These are phyloP conservation scores for Chaetoscypha palmicola DNA, from an alignment of 2,329 filamentous ascomycete species.

Conservation along the genomic window DNA sequence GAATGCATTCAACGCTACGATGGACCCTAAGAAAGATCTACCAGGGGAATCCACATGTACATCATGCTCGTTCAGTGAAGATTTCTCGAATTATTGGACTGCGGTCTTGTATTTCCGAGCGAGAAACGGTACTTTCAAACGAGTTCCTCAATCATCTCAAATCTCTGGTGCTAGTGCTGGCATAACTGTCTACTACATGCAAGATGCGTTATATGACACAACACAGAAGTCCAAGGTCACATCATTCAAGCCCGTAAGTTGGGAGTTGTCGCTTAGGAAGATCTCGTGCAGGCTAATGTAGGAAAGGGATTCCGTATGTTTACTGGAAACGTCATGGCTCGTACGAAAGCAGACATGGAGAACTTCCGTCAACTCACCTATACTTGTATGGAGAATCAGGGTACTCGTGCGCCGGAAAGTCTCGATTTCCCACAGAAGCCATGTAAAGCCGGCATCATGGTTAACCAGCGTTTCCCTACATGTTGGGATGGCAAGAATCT, in stretches of 20 bases:
- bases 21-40: conserved; percentile 29
- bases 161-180: conserved; percentile 29
- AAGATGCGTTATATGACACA: conserved; percentile 27
- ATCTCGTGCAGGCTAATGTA: no score
- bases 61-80: conserved; percentile 31
- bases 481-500: conserved; percentile 12
- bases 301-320: conserved; percentile 41
- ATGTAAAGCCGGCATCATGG: conserved; percentile 30
- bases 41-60: conserved; percentile 29
- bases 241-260: conserved; percentile 33
- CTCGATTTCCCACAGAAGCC: conserved; percentile 32
- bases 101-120: conserved; percentile 28
- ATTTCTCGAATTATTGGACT: conserved; percentile 32
- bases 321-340: conserved; percentile 34
- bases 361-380: conserved; percentile 38
- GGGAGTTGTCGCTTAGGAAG: no score
- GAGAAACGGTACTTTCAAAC: conserved; percentile 28
- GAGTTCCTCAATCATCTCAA: conserved; percentile 23
- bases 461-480: conserved; percentile 28
- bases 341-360: conserved; percentile 32
- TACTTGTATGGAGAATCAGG: conserved; percentile 35
- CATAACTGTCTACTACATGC: conserved; percentile 34
- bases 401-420: conserved; percentile 35
- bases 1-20: conserved; percentile 36
- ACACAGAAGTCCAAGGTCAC: conserved; percentile 33